phyloP scores from a whole-genome alignment of 768 basidiomycete species.

The Pleurotus tuber-regium region DNA sequence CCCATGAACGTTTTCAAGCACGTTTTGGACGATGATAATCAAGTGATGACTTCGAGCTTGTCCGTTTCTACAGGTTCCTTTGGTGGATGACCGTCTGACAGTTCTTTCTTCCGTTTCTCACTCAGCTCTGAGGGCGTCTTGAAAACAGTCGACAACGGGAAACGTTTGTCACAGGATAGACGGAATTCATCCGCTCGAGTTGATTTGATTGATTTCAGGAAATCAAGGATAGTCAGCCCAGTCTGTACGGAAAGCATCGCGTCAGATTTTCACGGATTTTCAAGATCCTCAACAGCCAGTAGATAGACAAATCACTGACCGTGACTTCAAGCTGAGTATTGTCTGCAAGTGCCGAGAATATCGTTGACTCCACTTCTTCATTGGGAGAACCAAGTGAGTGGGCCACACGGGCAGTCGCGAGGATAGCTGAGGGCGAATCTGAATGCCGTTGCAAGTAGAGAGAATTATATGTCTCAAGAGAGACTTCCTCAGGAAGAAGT shows the following conservation, averaged over 20 bases:
- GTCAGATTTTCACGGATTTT: too few relatives aligned
- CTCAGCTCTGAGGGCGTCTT: slow-evolving; percentile 51
- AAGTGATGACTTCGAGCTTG: neutral
- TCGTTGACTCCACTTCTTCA: slow-evolving; percentile 58
- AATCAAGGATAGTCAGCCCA: slow-evolving; percentile 44
- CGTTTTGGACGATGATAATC: too few relatives aligned
- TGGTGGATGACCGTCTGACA: neutral
- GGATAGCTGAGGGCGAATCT: slow-evolving; percentile 44
- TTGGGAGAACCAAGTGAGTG: slow-evolving; percentile 42
- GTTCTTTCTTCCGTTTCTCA: slow-evolving; percentile 29
- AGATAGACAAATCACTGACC: slow-evolving; percentile 31
- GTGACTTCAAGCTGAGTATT: slow-evolving; percentile 43
- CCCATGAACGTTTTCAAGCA: too few relatives aligned
- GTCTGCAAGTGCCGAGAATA: slow-evolving; percentile 48
- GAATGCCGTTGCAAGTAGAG: slow-evolving; percentile 71
- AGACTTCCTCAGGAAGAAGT: slow-evolving; percentile 55
- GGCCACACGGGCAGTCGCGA: slow-evolving; percentile 64
- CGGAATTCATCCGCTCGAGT: slow-evolving; percentile 61
- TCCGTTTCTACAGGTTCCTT: neutral
- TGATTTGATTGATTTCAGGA: slow-evolving; percentile 51
- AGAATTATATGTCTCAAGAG: slow-evolving; percentile 67
- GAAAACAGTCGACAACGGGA: slow-evolving; percentile 67
- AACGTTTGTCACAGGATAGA: slow-evolving; percentile 46
- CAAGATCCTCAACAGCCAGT: neutral
- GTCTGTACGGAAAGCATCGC: too few relatives aligned